Evolutionary conservation across 768 basidiomycete genomes (phyloP).

Genomic region (Lactarius hengduanensis): DNA sequence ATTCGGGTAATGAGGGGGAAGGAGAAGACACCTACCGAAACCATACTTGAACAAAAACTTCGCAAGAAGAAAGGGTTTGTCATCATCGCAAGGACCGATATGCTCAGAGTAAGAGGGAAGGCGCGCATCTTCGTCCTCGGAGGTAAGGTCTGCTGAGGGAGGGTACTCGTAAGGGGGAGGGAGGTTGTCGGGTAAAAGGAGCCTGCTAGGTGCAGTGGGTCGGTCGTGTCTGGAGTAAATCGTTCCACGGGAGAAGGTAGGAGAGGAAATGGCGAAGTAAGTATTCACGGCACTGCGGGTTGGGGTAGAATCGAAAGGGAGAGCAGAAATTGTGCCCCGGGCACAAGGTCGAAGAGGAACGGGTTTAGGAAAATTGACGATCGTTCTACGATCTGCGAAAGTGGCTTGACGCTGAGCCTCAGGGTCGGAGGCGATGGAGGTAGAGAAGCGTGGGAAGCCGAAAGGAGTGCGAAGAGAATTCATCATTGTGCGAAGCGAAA

Average conservation of each 20-base stretch:
- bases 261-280: background rate
- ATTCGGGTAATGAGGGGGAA: background rate
- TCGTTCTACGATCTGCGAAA: constrained; percentile 2
- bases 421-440: constrained; percentile 8
- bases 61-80: constrained; percentile 46
- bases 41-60: constrained; percentile 50
- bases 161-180: constrained; percentile 6
- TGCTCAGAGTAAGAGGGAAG: constrained; percentile 38
- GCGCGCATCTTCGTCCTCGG: constrained; percentile 25
- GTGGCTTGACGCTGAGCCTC: constrained; percentile 12
- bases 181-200: background rate
- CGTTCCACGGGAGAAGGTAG: constrained; percentile 1
- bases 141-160: background rate
- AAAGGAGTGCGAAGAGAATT: background rate
- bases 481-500: constrained; percentile 4
- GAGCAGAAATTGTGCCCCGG: constrained; percentile 11
- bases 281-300: background rate
- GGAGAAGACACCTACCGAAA: constrained; percentile 42
- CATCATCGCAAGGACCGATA: constrained; percentile 26
- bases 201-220: background rate
- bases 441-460: background rate
- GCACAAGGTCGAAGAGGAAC: constrained; percentile 13
- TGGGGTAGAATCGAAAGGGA: constrained; percentile 3
- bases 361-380: constrained; percentile 4
- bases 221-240: background rate